Percentiles rank a stretch among this genome's conserved stretches.
These are phyloP conservation scores for Penicillium brasilianum DNA, from an alignment of 2,329 filamentous ascomycete genomes.

Conservation along the genomic window DNA sequence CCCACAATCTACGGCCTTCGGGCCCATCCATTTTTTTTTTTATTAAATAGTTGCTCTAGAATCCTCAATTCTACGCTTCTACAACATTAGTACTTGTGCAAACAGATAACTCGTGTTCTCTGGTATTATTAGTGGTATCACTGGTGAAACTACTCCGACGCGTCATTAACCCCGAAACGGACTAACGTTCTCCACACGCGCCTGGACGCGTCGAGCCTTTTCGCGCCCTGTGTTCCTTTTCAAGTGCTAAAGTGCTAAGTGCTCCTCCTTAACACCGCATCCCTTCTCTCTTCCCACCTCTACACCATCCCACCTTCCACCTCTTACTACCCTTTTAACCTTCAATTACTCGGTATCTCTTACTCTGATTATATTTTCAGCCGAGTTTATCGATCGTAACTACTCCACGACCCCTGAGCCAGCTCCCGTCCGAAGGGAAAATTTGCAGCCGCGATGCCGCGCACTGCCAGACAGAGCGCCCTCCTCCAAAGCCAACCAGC, in stretches of 20 bases:
- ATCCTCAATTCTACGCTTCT: background rate
- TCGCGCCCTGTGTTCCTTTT: constrained; percentile 14
- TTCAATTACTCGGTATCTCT: constrained; percentile 28
- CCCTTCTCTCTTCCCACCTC: constrained; percentile 8
- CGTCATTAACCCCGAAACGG: constrained; percentile 21
- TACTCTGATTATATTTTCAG: constrained; percentile 26
- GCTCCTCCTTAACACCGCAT: background rate
- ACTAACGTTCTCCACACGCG: constrained; percentile 20
- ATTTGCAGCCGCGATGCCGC: constrained; percentile 38
- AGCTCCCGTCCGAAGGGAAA: constrained; percentile 18
- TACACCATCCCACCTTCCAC: constrained; percentile 4
- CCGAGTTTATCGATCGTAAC: constrained; percentile 5
- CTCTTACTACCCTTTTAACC: constrained; percentile 10
- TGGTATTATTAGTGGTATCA: background rate
- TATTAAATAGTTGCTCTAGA: constrained; percentile 2
- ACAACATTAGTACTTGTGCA: background rate
- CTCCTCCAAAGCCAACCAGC: constrained; percentile 45
- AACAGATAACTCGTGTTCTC: background rate
- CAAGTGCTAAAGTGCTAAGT: background rate
- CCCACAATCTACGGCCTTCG: background rate
- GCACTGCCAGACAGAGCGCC: constrained; percentile 36
- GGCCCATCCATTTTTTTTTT: background rate
- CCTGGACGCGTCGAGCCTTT: constrained; percentile 22
- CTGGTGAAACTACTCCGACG: constrained; percentile 5
- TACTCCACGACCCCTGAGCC: constrained; percentile 10